Evolutionary conservation across 2,329 filamentous ascomycete species (phyloP).

Genomic region (Onygenales sp.): DNA sequence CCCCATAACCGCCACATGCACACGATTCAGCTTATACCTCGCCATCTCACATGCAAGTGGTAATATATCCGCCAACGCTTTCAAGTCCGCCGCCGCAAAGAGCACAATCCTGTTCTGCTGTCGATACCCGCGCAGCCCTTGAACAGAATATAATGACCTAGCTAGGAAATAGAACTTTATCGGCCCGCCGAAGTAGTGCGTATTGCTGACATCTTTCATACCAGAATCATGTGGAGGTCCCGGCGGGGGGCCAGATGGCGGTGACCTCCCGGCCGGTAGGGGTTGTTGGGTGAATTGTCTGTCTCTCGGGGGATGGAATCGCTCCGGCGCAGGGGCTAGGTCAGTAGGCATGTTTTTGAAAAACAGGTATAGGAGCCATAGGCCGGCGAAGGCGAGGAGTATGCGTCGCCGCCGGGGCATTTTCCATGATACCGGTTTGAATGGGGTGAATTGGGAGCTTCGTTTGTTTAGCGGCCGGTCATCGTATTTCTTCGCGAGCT

Average conservation of each 20-base stretch:
- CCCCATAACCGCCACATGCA: slow-evolving; percentile 75
- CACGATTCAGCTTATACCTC: slow-evolving; percentile 54
- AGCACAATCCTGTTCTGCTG: slow-evolving; percentile 60
- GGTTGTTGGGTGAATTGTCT: background rate
- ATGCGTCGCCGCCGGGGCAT: slow-evolving; percentile 41
- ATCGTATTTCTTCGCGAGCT: slow-evolving; percentile 53
- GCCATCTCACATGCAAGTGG: slow-evolving; percentile 86
- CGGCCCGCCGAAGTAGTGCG: slow-evolving; percentile 55
- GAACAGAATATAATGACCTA: slow-evolving; percentile 51
- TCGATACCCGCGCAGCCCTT: slow-evolving; percentile 43
- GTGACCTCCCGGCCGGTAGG: background rate
- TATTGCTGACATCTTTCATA: slow-evolving; percentile 14
- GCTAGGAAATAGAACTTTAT: slow-evolving; percentile 60
- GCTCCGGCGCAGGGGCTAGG: background rate
- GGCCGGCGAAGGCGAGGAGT: slow-evolving; percentile 36
- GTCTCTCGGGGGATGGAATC: background rate
- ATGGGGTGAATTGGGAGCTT: slow-evolving; percentile 10
- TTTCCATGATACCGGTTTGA: slow-evolving; percentile 24
- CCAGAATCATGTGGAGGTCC: slow-evolving; percentile 9
- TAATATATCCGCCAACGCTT: slow-evolving; percentile 62
- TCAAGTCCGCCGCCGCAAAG: slow-evolving; percentile 66
- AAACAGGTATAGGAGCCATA: slow-evolving; percentile 53
- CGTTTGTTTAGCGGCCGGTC: slow-evolving; percentile 41
- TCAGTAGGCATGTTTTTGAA: slow-evolving; percentile 26
- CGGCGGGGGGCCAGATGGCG: slow-evolving; percentile 5